Conservation (phyloP, 1,139 yeast species). For the Candida sp. region DNA sequence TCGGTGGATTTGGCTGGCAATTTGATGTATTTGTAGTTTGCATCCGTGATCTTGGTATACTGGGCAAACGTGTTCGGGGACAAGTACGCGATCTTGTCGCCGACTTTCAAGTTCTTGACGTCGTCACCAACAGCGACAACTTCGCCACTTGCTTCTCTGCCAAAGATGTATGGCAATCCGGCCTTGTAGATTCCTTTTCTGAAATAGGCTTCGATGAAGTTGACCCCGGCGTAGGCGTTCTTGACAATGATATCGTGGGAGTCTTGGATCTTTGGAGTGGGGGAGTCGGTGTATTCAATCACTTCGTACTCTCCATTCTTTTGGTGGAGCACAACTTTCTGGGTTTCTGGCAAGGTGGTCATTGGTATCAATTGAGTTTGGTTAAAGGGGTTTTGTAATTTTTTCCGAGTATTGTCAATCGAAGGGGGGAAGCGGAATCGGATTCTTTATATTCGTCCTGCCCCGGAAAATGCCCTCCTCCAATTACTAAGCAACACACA, state of each 20-base stretch:
- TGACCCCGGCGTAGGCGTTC: slow-evolving; percentile 77
- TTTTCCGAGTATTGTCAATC: neutral
- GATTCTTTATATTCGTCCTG: too few relatives aligned
- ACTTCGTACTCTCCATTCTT: slow-evolving; percentile 53
- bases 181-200: slow-evolving; percentile 69
- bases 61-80: slow-evolving; percentile 67
- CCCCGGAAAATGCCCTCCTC: neutral
- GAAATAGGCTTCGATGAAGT: slow-evolving; percentile 83
- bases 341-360: slow-evolving; percentile 54
- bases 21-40: slow-evolving; percentile 38
- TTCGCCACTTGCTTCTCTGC: slow-evolving; percentile 86
- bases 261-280: slow-evolving; percentile 60
- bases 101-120: slow-evolving; percentile 61
- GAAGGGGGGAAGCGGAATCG: too few relatives aligned
- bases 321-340: slow-evolving; percentile 60
- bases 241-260: slow-evolving; percentile 66
- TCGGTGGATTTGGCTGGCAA: slow-evolving; percentile 52
- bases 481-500: slow-evolving; percentile 1
- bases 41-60: slow-evolving; percentile 55
- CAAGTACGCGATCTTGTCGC: slow-evolving; percentile 73
- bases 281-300: slow-evolving; percentile 49
- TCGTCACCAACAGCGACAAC: slow-evolving; percentile 69
- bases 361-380: slow-evolving; percentile 6
- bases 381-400: neutral
- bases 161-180: slow-evolving; percentile 63